These are phyloP conservation scores for Papiliotrema fonsecae DNA, from an alignment of 1,284 basidiomycete genomes.

Conservation along the genomic window DNA sequence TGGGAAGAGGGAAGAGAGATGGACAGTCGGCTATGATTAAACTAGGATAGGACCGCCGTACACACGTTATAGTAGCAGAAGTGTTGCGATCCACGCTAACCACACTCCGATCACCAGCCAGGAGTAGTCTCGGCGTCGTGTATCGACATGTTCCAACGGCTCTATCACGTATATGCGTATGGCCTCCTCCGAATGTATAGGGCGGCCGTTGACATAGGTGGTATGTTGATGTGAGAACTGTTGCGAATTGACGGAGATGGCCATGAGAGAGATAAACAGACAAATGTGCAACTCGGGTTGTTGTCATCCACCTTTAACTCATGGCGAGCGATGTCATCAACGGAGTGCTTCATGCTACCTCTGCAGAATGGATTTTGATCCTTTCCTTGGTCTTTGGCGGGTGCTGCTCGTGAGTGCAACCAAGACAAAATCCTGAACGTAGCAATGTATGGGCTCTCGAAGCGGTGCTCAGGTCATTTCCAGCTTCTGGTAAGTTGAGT, in stretches of 20 bases:
- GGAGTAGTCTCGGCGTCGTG: too few relatives aligned
- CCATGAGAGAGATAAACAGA: slow-evolving; percentile 6
- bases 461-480: slow-evolving; percentile 60
- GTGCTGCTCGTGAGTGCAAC: slow-evolving; percentile 64
- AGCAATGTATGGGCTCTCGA: slow-evolving; percentile 52
- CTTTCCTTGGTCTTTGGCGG: slow-evolving; percentile 70
- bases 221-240: slow-evolving; percentile 6
- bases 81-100: too few relatives aligned
- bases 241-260: slow-evolving; percentile 19
- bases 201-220: slow-evolving; percentile 16
- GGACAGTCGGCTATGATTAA: slow-evolving; percentile 32
- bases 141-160: slow-evolving; percentile 3
- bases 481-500: slow-evolving; percentile 58
- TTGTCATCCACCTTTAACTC: not conserved
- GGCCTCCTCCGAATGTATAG: slow-evolving; percentile 10
- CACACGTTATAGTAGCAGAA: too few relatives aligned
- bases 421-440: not conserved
- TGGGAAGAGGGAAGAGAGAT: slow-evolving; percentile 50
- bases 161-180: slow-evolving; percentile 24
- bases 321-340: not conserved
- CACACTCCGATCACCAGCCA: too few relatives aligned
- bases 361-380: slow-evolving; percentile 58
- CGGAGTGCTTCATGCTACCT: not conserved
- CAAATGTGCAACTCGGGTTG: not conserved
- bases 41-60: too few relatives aligned